Percentiles rank a stretch among this genome's conserved stretches.
Evolutionary conservation across 2,329 filamentous ascomycete species (phyloP).

Genomic region (Penicillium crustosum): DNA sequence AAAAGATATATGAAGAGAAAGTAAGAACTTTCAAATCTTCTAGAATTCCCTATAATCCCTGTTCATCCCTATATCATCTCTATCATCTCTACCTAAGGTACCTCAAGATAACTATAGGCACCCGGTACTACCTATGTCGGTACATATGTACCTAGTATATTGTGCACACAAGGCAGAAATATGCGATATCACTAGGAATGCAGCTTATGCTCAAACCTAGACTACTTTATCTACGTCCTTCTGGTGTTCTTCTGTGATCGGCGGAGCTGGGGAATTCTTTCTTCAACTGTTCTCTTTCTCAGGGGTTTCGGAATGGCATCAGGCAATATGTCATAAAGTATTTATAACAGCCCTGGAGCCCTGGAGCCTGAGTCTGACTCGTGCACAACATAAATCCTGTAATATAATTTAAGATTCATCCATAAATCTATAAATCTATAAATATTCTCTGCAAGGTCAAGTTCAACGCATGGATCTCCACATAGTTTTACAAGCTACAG

Average conservation of each 20-base stretch:
- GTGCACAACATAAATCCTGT: background rate
- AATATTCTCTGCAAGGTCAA: slow-evolving; percentile 11
- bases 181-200: background rate
- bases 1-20: slow-evolving; percentile 14
- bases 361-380: too few relatives aligned
- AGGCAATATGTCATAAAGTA: background rate
- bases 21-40: slow-evolving; percentile 7
- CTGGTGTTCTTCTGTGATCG: slow-evolving; percentile 7
- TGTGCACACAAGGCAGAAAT: background rate
- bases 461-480: slow-evolving; percentile 9
- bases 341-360: background rate
- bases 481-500: background rate
- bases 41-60: background rate
- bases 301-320: slow-evolving; percentile 7
- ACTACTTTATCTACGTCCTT: background rate
- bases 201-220: background rate
- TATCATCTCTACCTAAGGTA: background rate
- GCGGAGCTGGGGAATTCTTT: slow-evolving; percentile 4
- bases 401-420: slow-evolving; percentile 8
- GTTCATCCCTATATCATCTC: background rate
- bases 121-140: background rate
- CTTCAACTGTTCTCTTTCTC: background rate
- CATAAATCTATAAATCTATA: slow-evolving; percentile 10
- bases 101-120: background rate
- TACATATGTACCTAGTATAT: background rate